Conservation (phyloP, 2,329 filamentous ascomycete genomes). For the Penicillium frequentans region DNA sequence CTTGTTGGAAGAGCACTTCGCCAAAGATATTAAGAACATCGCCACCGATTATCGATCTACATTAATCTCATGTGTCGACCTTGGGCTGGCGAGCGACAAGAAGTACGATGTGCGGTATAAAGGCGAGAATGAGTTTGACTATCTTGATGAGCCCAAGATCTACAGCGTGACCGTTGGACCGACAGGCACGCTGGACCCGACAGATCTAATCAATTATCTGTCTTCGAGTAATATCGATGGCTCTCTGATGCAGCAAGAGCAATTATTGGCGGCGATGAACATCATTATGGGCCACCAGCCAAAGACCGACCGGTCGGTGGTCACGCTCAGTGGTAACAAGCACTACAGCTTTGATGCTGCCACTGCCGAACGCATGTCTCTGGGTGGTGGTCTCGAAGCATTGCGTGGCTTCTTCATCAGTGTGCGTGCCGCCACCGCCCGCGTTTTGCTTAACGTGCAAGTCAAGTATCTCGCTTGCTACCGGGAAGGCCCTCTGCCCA, state of each 20-base stretch:
- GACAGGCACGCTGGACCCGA: constrained; percentile 35
- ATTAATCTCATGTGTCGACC: constrained; percentile 33
- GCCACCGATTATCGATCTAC: constrained; percentile 44
- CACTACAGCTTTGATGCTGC: constrained; percentile 47
- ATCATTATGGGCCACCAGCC: constrained; percentile 55
- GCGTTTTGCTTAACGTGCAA: constrained; percentile 57
- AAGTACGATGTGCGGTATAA: constrained; percentile 35
- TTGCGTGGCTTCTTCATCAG: constrained; percentile 64
- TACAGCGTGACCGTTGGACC: constrained; percentile 38
- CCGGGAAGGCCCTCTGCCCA: not conserved
- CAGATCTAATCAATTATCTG: constrained; percentile 48
- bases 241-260: constrained; percentile 46
- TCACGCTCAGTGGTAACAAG: constrained; percentile 54
- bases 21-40: constrained; percentile 25
- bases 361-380: constrained; percentile 34
- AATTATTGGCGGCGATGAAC: constrained; percentile 60
- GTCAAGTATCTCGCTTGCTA: not conserved
- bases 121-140: constrained; percentile 36
- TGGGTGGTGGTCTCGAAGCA: constrained; percentile 56
- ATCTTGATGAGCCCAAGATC: constrained; percentile 30
- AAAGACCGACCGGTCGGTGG: constrained; percentile 42
- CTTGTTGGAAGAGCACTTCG: constrained; percentile 42
- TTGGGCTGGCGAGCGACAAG: constrained; percentile 20
- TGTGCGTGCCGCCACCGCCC: constrained; percentile 58
- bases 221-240: constrained; percentile 35